These are phyloP conservation scores for Naumovozyma baii DNA, from an alignment of 805 yeast species.

Conservation along the genomic window DNA sequence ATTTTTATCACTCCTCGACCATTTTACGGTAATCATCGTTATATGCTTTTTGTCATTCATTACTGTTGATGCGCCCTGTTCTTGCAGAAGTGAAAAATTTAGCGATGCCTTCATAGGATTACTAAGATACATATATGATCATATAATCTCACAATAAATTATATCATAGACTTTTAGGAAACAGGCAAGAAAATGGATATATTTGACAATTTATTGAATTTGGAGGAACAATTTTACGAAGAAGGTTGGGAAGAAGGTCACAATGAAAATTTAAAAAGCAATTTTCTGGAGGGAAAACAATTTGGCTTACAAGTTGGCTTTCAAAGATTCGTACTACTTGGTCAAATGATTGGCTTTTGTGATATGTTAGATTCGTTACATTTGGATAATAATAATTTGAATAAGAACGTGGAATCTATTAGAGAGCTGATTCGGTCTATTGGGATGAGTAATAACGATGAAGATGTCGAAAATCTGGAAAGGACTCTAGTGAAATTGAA, in stretches of 20 bases:
- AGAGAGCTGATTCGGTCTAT: constrained; percentile 22
- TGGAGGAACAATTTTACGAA: constrained; percentile 50
- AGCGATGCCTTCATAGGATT: too few relatives aligned
- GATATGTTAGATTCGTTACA: constrained; percentile 31
- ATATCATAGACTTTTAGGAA: too few relatives aligned
- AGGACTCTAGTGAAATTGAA: constrained; percentile 43
- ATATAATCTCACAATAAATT: too few relatives aligned
- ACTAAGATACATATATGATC: too few relatives aligned
- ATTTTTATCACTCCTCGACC: too few relatives aligned
- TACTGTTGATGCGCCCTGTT: too few relatives aligned
- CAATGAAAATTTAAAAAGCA: constrained; percentile 47
- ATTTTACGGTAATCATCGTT: too few relatives aligned
- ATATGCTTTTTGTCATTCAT: too few relatives aligned
- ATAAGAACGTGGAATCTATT: constrained; percentile 19
- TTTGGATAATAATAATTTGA: constrained; percentile 7
- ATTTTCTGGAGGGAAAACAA: constrained; percentile 68
- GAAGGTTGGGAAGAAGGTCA: constrained; percentile 70
- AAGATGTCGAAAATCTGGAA: constrained; percentile 48
- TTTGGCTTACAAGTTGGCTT: constrained; percentile 74
- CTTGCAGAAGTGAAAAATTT: too few relatives aligned
- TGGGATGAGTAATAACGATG: constrained; percentile 41
- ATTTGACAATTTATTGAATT: constrained; percentile 45
- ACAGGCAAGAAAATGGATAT: constrained; percentile 20
- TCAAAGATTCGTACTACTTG: constrained; percentile 59
- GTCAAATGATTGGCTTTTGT: constrained; percentile 51